Percentiles rank a stretch among this genome's conserved stretches.
Conservation (phyloP, 2,329 filamentous ascomycete genomes). For the Pseudogymnoascus sp. region DNA sequence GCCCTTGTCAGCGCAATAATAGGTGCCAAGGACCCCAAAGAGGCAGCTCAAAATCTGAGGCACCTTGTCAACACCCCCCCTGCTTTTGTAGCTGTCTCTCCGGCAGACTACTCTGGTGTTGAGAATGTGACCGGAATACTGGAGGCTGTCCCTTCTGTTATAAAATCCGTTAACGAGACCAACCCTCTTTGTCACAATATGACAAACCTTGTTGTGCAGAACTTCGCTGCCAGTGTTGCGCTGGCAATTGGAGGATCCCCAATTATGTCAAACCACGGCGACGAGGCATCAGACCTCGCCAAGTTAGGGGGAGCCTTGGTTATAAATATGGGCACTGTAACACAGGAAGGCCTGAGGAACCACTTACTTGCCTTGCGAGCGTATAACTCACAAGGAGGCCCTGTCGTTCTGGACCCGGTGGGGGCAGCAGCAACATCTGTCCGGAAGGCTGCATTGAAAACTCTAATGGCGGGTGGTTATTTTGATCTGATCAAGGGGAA, state of each 20-base stretch:
- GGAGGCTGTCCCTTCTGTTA: constrained; percentile 32
- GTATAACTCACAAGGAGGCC: constrained; percentile 70
- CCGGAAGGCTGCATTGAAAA: constrained; percentile 61
- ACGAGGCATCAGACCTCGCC: constrained; percentile 75
- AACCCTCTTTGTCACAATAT: constrained; percentile 83
- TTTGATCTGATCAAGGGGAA: constrained; percentile 92
- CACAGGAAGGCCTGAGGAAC: constrained; percentile 62
- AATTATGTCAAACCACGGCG: constrained; percentile 86
- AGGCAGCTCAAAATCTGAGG: constrained; percentile 52
- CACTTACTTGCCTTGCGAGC: constrained; percentile 67
- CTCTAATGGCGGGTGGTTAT: constrained; percentile 64
- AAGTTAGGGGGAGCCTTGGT: constrained; percentile 70
- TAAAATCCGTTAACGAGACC: constrained; percentile 54
- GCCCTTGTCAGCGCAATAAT: constrained; percentile 88
- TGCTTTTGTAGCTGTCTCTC: constrained; percentile 21
- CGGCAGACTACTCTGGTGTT: constrained; percentile 15
- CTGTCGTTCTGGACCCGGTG: constrained; percentile 82
- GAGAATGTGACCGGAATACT: constrained; percentile 21
- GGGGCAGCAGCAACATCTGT: constrained; percentile 77
- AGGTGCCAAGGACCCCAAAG: constrained; percentile 58
- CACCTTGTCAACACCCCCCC: constrained; percentile 39
- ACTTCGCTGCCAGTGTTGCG: constrained; percentile 87
- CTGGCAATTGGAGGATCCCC: constrained; percentile 78
- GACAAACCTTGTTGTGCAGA: constrained; percentile 94
- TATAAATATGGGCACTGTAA: constrained; percentile 92